Base-by-base conservation (phyloP, 2,329 filamentous ascomycete genomes). In the Colletotrichum abscissum region DNA sequence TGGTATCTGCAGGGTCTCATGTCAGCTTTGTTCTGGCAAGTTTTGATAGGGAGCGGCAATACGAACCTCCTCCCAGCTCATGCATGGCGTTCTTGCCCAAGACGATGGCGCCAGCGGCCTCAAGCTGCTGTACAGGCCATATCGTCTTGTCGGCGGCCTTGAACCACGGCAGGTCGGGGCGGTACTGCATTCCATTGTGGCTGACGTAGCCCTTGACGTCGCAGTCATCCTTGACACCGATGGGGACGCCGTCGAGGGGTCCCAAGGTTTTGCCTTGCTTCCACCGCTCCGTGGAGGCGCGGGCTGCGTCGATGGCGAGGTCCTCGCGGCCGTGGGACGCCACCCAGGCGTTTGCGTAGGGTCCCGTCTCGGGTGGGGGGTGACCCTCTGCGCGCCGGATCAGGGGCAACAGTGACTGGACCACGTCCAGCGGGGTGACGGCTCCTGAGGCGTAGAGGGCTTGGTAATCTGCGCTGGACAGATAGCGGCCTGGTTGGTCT, bases 171-270 rank as follows among this genome's bases (percentile, higher is more conserved):
- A 85, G 78, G 2, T 85, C 88, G 70, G 89, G 88, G 75, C 92
- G 87, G 58, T 91, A 85, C 74, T 84, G 88, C 78, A 92, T 91
- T 26, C 93, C 94, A 60, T 89, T 83, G 66, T 90, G 92, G 75
- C 88, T 90, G 63, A 89, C 88, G 79, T 95, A 95, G 16, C 93
- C 94, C 75, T 90, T 87, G 38, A 95, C 85, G 75, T 92, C 88
- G 19, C 92, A 88, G 78, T 97, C 94, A 79, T 97, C 95, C 83
- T 98, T 97, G 77, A 97, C 90, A 0, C 92, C 93, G 62, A 97
- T 89, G 0, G 95, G 95, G 1, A 97, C 90, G 14, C 95, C 95
- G 78, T 98, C 95, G 8, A 97, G 84, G 5, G 94, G 84, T 14
- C 94, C 88, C 19, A 95, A 81, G 0, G 91, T 88, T 74, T 88